Evolutionary conservation across 2,329 filamentous ascomycete species (phyloP).

Genomic region (Cercospora beticola): DNA sequence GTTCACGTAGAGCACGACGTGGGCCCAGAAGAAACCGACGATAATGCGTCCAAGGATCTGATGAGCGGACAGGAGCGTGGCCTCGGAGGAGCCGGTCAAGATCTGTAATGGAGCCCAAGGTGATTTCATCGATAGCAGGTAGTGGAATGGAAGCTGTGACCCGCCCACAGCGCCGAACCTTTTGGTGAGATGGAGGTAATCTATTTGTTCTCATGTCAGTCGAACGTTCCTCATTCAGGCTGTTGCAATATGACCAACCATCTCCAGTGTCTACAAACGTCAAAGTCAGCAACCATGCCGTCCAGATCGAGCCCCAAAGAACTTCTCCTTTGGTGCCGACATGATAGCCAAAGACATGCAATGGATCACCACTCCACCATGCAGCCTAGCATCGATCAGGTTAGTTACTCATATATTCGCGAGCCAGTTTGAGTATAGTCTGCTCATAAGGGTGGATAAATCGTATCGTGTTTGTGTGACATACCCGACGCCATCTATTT

Average conservation of each 20-base stretch:
- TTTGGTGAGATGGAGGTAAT: slow-evolving; percentile 65
- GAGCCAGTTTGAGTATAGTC: not conserved
- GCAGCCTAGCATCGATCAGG: slow-evolving; percentile 17
- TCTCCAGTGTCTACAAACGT: slow-evolving; percentile 53
- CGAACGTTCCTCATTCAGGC: not conserved
- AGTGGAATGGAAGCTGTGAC: slow-evolving; percentile 61
- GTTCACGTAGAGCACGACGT: slow-evolving; percentile 56
- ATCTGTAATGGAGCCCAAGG: slow-evolving; percentile 53
- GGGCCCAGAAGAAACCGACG: slow-evolving; percentile 51
- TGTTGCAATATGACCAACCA: slow-evolving; percentile 44
- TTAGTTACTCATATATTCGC: not conserved
- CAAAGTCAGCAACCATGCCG: slow-evolving; percentile 53
- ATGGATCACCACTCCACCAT: slow-evolving; percentile 38
- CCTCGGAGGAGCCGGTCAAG: slow-evolving; percentile 55
- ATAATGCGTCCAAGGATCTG: slow-evolving; percentile 59
- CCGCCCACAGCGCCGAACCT: slow-evolving; percentile 59
- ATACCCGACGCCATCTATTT: slow-evolving; percentile 27
- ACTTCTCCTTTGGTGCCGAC: slow-evolving; percentile 54
- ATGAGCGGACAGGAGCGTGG: slow-evolving; percentile 57
- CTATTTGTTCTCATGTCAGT: slow-evolving; percentile 37
- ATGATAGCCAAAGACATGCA: slow-evolving; percentile 37
- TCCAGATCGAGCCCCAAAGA: slow-evolving; percentile 51
- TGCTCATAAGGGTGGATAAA: not conserved
- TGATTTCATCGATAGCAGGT: slow-evolving; percentile 55
- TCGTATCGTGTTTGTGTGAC: not conserved